A percentile compares a stretch with the other conserved stretches of the same genome.
These are phyloP conservation scores for Torulaspora quercuum DNA, from an alignment of 805 yeast species.

Conservation along the genomic window DNA sequence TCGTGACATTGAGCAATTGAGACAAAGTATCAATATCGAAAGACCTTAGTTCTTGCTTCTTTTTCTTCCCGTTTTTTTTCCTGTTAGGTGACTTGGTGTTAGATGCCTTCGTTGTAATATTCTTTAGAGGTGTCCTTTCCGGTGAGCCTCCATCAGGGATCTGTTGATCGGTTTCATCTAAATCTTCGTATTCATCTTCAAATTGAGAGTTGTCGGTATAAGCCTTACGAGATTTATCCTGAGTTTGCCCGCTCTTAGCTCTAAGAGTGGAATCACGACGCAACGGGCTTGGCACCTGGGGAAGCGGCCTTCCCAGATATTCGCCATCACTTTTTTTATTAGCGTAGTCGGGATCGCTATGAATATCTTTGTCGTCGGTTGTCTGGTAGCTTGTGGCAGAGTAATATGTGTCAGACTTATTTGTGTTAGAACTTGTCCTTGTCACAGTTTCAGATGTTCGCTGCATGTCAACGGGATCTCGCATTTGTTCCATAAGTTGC, in stretches of 20 bases:
- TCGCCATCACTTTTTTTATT: slow-evolving; percentile 15
- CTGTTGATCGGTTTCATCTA: slow-evolving; percentile 14
- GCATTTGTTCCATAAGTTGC: slow-evolving; percentile 22
- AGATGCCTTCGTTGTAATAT: slow-evolving; percentile 3
- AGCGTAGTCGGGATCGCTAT: slow-evolving; percentile 3
- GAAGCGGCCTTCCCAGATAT: slow-evolving; percentile 27
- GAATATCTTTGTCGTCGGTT: slow-evolving; percentile 10
- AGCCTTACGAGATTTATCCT: no score
- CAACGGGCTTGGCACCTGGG: slow-evolving; percentile 18
- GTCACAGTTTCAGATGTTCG: slow-evolving; percentile 9
- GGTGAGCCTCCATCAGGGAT: slow-evolving; percentile 1
- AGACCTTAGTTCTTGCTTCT: slow-evolving; percentile 20
- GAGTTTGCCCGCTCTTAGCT: slow-evolving; percentile 4
- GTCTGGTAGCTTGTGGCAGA: slow-evolving; percentile 25
- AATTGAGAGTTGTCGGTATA: no score
- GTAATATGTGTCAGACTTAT: slow-evolving; percentile 26
- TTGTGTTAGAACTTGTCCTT: slow-evolving; percentile 13
- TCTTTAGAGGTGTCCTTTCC: slow-evolving; percentile 1
- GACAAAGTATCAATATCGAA: slow-evolving; percentile 37
- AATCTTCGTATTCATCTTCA: slow-evolving; percentile 26
- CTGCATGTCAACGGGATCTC: slow-evolving; percentile 5
- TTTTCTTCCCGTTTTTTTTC: slow-evolving; percentile 10
- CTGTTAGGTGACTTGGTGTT: slow-evolving; percentile 2
- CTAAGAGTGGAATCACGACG: slow-evolving; percentile 16
- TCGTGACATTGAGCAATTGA: slow-evolving; percentile 39